Conservation (phyloP, 2,329 filamentous ascomycete genomes). For the Claviceps humidiphila region DNA sequence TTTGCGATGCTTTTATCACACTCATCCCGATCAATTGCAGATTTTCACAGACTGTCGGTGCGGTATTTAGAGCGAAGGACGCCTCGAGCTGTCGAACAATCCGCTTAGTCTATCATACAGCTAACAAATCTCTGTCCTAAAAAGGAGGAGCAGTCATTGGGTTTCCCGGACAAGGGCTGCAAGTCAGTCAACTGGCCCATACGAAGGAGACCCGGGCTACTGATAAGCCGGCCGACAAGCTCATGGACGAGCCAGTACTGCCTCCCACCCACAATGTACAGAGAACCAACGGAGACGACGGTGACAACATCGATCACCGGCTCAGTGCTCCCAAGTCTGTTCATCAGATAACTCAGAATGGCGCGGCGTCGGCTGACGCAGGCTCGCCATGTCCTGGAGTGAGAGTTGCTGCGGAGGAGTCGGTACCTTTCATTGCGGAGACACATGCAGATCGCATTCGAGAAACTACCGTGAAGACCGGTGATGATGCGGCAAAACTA, state of each 20-base stretch:
- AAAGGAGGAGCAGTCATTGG: too few relatives aligned
- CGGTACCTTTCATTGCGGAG: neutral
- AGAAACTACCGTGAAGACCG: conserved; percentile 15
- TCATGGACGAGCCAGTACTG: conserved; percentile 1
- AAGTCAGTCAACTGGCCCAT: conserved; percentile 8
- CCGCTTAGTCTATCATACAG: too few relatives aligned
- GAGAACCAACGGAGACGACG: conserved; percentile 7
- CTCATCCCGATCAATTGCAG: neutral
- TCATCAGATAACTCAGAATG: conserved; percentile 23
- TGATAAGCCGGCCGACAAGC: conserved; percentile 9
- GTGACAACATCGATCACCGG: conserved; percentile 9
- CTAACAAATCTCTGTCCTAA: too few relatives aligned
- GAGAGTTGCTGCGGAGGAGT: conserved; percentile 17
- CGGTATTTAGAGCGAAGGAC: neutral
- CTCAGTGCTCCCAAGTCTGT: conserved; percentile 18
- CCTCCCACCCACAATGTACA: conserved; percentile 5
- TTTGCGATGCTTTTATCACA: neutral
- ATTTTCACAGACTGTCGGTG: neutral
- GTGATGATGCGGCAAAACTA: conserved; percentile 11
- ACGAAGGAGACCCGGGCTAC: conserved; percentile 1
- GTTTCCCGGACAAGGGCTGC: conserved; percentile 13
- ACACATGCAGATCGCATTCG: conserved; percentile 13
- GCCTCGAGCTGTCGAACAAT: too few relatives aligned
- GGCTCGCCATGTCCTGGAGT: conserved; percentile 23
- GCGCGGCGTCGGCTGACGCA: conserved; percentile 18